Base-by-base conservation (phyloP, 805 yeast genomes). In the Hyphopichia homilentoma region DNA sequence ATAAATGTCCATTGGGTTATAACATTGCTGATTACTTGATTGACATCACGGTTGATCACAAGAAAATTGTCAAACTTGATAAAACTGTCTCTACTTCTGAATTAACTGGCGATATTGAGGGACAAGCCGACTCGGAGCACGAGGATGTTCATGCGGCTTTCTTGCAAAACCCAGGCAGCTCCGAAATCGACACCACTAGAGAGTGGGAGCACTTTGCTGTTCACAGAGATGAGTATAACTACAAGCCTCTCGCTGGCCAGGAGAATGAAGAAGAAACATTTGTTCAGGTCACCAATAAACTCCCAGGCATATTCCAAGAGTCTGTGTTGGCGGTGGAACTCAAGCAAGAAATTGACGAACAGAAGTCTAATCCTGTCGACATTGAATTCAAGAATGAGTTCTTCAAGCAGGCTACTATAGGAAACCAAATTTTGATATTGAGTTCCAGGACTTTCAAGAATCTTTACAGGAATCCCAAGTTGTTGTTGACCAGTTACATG, bases 11-110 rank as follows among this genome's bases (percentile, higher is more conserved):
- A 2, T 54, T 71, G 9, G 96, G 96, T 23, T 90, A 85, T 55
- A 93, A 93, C 50, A 77, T 93, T 48, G 98, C 97, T 1, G 98
- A 93, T 54, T 93, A 79, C 50, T 65, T 90, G 54, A 84, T 93
- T 40, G 98, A 93, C 52, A 75, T 93, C 23, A 89, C 97, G 0
- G 86, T 88, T 54, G 81, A 78, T 31, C 72, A 68, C 35, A 60
- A 61, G 25, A 63, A 54, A 34, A 41, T 59, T 5, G 39, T 58
- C n/a, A 41, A 52, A 27, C 48, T 57, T 11, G 40, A 39, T 6
- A 34, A 29, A 20, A 17, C 35, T 6, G 35, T 15, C 2, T 30
- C 21, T 12, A 31, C 33, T 12, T 27, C 24, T 5, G 26, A 28
- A 9, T 35, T 32, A 20, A 23, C 41, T n/a, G 39, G 35, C 6